phyloP scores from a whole-genome alignment of 2,329 filamentous ascomycete genomes.

The Aspergillus sp. region DNA sequence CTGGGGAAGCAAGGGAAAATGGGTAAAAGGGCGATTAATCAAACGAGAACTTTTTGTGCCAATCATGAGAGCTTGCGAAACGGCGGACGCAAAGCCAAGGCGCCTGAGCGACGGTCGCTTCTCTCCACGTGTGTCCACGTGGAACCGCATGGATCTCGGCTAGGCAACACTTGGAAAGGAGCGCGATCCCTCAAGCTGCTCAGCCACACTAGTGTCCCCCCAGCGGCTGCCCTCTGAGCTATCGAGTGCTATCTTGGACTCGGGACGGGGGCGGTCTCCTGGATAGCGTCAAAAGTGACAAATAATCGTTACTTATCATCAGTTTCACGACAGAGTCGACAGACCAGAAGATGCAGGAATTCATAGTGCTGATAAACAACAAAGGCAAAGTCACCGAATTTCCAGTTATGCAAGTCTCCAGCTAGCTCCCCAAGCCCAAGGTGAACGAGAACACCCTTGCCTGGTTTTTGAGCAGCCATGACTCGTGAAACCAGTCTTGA shows the following conservation, averaged over 20 bases:
- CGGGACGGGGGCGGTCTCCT: neutral
- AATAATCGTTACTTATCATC: neutral
- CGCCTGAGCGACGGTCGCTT: slow-evolving; percentile 22
- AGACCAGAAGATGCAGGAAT: neutral
- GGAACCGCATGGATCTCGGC: slow-evolving; percentile 37
- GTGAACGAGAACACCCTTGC: neutral
- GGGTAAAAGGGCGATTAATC: slow-evolving; percentile 2
- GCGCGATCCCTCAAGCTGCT: slow-evolving; percentile 15
- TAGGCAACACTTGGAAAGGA: slow-evolving; percentile 35
- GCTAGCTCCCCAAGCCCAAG: neutral
- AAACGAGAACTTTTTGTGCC: slow-evolving; percentile 6
- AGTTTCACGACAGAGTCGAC: neutral
- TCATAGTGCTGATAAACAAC: neutral
- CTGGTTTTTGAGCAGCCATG: neutral
- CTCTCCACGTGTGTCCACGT: slow-evolving; percentile 43
- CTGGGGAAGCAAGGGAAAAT: slow-evolving; percentile 11
- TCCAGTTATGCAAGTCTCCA: neutral
- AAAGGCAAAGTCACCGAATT: neutral
- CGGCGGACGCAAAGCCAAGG: slow-evolving; percentile 15
- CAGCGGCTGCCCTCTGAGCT: slow-evolving; percentile 8
- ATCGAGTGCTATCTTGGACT: neutral
- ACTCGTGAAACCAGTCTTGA: neutral
- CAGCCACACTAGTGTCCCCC: slow-evolving; percentile 18
- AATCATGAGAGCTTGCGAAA: slow-evolving; percentile 15
- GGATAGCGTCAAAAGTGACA: neutral